Base-by-base conservation (phyloP, 2,329 filamentous ascomycete species). In the Clarireedia sp. region DNA sequence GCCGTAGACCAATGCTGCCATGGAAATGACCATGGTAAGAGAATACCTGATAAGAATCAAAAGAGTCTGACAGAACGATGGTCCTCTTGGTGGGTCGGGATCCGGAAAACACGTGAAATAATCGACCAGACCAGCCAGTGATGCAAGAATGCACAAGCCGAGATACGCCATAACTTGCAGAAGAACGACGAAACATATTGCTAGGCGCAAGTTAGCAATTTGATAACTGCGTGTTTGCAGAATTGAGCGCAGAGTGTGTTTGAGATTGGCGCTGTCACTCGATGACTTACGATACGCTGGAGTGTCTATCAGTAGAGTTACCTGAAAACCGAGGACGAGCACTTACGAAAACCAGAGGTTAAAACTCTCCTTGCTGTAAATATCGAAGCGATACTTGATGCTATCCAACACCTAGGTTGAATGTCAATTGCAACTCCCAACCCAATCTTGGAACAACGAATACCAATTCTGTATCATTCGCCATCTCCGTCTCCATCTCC, bases 301-400 rank as follows among this genome's bases (percentile, higher is more conserved):
- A 29, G 8, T 14, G 5, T 14, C 1, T 10, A n/a, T 54, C 33
- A 57, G 45, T 33, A 12, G 9, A 33, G 12, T 33, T 23, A 41
- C 36, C 8, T 44, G 41, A 14, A 37, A 48, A 23, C 46, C 2
- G 17, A 37, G 19, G 12, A 33, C 26, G 21, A 9, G 44, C 37
- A 63, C 65, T 60, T 57, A 67, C 65, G 58, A 64, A 66, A 66
- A 46, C 54, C 56, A 44, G 49, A 56, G 10, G 55, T 63, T 54
- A 67, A 57, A 14, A 66, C 21, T 50, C 59, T 62, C 56, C 65
- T 56, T 17, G 51, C 23, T 17, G 43, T 48, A 16, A 54, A 17
- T 38, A 54, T 48, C 38, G 51, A 54, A 44, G 23, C 47, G 26
- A 41, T 48, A 23, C 51, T 54, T 26, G 48, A 54, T 1, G n/a